Percentiles rank a stretch among this genome's conserved stretches.
These are phyloP conservation scores for Pezicula carpinea DNA, from an alignment of 2,329 filamentous ascomycete species.

Conservation along the genomic window DNA sequence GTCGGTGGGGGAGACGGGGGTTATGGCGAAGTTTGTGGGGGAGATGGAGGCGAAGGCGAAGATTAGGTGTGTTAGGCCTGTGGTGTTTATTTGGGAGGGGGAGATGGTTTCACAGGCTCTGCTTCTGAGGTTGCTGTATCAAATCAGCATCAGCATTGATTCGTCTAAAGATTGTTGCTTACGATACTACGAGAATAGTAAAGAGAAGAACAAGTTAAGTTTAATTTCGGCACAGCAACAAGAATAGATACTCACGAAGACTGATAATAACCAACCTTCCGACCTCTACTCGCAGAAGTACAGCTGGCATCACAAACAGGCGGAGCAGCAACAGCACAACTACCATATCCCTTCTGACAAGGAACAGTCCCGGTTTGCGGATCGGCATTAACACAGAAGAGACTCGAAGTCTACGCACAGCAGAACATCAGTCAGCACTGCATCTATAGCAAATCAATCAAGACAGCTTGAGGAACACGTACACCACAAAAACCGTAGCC, in stretches of 20 bases:
- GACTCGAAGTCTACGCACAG: slow-evolving; percentile 6
- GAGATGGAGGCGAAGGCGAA: slow-evolving; percentile 40
- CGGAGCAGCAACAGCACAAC: slow-evolving; percentile 22
- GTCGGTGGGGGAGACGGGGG: slow-evolving; percentile 22
- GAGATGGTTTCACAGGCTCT: slow-evolving; percentile 30
- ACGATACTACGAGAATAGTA: too few relatives aligned
- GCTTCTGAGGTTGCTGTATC: too few relatives aligned
- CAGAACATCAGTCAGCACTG: background rate
- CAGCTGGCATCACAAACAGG: slow-evolving; percentile 22
- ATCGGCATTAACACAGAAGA: slow-evolving; percentile 7
- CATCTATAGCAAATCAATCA: slow-evolving; percentile 1
- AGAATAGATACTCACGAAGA: too few relatives aligned
- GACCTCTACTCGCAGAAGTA: slow-evolving; percentile 20
- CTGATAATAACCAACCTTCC: slow-evolving; percentile 34
- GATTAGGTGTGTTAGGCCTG: slow-evolving; percentile 30
- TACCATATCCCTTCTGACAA: slow-evolving; percentile 33
- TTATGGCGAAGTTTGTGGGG: slow-evolving; percentile 26
- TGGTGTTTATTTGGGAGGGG: slow-evolving; percentile 29
- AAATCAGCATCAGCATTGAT: too few relatives aligned
- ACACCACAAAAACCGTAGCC: slow-evolving; percentile 17
- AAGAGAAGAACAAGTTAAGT: too few relatives aligned
- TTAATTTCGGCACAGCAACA: too few relatives aligned
- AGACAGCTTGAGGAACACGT: too few relatives aligned
- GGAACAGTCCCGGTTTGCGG: slow-evolving; percentile 1
- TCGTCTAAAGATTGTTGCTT: too few relatives aligned